Conservation (phyloP, 2,329 filamentous ascomycete species). For the Onygena corvina region DNA sequence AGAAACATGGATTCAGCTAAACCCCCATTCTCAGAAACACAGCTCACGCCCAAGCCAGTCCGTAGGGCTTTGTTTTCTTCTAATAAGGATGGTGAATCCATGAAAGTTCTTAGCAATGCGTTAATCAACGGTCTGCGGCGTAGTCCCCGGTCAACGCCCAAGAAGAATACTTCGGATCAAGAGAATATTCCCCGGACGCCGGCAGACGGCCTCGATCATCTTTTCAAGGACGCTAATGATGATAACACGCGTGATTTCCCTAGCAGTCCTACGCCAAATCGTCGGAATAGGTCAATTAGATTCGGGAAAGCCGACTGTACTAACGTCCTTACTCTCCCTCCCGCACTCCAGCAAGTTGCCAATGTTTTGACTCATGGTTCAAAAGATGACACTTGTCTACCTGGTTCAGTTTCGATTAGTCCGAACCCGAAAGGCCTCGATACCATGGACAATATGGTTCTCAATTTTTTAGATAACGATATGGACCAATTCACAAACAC, state of each 20-base stretch:
- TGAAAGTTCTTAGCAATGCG: slow-evolving; percentile 29
- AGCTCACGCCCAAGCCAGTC: slow-evolving; percentile 45
- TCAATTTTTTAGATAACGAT: slow-evolving; percentile 28
- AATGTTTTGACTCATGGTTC: neutral
- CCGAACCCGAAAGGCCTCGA: slow-evolving; percentile 22
- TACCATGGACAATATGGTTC: slow-evolving; percentile 27
- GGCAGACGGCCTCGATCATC: slow-evolving; percentile 45
- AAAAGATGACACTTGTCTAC: slow-evolving; percentile 13
- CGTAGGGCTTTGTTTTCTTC: slow-evolving; percentile 35
- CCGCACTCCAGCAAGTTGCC: neutral
- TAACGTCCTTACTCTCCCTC: neutral
- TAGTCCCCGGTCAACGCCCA: slow-evolving; percentile 28
- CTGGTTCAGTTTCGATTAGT: slow-evolving; percentile 18
- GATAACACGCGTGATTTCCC: slow-evolving; percentile 42
- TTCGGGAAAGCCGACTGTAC: neutral
- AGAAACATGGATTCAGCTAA: slow-evolving; percentile 38
- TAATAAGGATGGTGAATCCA: slow-evolving; percentile 25
- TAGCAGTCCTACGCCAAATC: slow-evolving; percentile 42
- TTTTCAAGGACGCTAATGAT: slow-evolving; percentile 52
- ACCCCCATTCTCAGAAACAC: slow-evolving; percentile 35
- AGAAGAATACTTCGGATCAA: slow-evolving; percentile 41
- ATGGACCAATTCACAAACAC: slow-evolving; percentile 20
- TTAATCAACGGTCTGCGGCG: slow-evolving; percentile 40
- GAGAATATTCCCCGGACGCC: slow-evolving; percentile 42
- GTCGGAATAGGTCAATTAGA: slow-evolving; percentile 17